Evolutionary conservation across 2,329 filamentous ascomycete genomes (phyloP).

Genomic region (Catunica adiposa): DNA sequence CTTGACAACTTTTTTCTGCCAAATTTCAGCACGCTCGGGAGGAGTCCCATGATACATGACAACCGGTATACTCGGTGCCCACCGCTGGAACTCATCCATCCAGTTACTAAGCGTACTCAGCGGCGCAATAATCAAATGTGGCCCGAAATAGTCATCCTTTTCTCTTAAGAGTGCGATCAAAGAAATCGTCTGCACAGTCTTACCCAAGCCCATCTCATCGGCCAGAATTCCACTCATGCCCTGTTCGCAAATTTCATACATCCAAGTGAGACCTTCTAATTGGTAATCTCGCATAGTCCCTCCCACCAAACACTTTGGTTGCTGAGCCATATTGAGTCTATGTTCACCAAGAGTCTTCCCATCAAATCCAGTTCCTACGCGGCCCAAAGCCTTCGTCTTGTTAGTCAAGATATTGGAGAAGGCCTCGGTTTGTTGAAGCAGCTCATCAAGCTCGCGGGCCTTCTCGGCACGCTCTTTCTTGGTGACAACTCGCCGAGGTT

Average conservation of each 20-base stretch:
- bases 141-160: conserved; percentile 65
- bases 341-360: conserved; percentile 44
- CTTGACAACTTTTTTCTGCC: conserved; percentile 52
- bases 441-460: conserved; percentile 40
- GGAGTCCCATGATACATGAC: conserved; percentile 82
- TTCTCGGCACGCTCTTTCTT: conserved; percentile 36
- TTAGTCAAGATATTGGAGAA: conserved; percentile 47
- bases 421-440: conserved; percentile 41
- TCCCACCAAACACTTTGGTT: conserved; percentile 69
- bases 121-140: conserved; percentile 79
- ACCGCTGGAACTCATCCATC: conserved; percentile 83
- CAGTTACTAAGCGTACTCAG: conserved; percentile 88
- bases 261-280: conserved; percentile 85
- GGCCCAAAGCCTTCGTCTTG: conserved; percentile 45
- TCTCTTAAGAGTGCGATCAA: conserved; percentile 77
- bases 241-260: conserved; percentile 66
- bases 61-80: conserved; percentile 78
- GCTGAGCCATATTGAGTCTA: conserved; percentile 62
- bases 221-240: conserved; percentile 83
- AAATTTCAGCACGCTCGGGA: conserved; percentile 58
- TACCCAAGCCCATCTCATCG: conserved; percentile 85
- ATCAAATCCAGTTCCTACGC: conserved; percentile 43
- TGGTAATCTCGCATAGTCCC: conserved; percentile 92
- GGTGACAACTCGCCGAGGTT: conserved; percentile 31
- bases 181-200: conserved; percentile 82